Conservation (phyloP, 163 green algal species). For the Coccomyxa subellipsoidea region DNA sequence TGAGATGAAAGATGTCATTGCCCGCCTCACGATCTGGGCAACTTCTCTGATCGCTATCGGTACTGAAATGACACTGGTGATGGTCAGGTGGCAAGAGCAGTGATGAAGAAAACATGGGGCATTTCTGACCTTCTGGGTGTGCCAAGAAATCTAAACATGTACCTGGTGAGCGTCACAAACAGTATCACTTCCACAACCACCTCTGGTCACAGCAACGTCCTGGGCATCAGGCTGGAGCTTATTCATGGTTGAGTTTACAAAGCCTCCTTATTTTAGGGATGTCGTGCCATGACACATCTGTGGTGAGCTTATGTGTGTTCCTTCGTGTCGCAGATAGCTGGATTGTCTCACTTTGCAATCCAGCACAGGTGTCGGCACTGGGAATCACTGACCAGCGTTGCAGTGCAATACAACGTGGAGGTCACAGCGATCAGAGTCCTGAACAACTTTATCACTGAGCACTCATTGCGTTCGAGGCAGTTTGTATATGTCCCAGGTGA, state of each 20-base stretch:
- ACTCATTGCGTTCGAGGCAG: not conserved
- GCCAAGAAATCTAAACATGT: not conserved
- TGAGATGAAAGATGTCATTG: too few relatives aligned
- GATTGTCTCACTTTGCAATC: not conserved
- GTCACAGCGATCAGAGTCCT: not conserved
- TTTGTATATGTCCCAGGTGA: not conserved
- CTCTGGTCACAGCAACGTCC: too few relatives aligned
- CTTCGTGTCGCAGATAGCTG: not conserved
- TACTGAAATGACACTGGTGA: too few relatives aligned
- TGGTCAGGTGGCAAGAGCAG: not conserved
- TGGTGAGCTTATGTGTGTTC: not conserved
- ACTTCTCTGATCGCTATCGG: too few relatives aligned
- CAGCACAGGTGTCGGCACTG: constrained; percentile 2
- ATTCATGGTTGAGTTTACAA: too few relatives aligned
- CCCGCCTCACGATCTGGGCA: too few relatives aligned
- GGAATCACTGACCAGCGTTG: not conserved
- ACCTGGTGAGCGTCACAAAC: not conserved
- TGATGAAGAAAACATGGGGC: not conserved
- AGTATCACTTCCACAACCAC: not conserved
- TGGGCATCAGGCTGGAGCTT: too few relatives aligned
- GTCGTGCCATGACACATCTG: too few relatives aligned
- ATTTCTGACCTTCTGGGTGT: not conserved
- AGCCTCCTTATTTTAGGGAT: too few relatives aligned
- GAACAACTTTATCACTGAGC: constrained; percentile 5
- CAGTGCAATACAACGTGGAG: not conserved